Base-by-base conservation (phyloP, 106 monocot species). In the Xerophyta viscosa region DNA sequence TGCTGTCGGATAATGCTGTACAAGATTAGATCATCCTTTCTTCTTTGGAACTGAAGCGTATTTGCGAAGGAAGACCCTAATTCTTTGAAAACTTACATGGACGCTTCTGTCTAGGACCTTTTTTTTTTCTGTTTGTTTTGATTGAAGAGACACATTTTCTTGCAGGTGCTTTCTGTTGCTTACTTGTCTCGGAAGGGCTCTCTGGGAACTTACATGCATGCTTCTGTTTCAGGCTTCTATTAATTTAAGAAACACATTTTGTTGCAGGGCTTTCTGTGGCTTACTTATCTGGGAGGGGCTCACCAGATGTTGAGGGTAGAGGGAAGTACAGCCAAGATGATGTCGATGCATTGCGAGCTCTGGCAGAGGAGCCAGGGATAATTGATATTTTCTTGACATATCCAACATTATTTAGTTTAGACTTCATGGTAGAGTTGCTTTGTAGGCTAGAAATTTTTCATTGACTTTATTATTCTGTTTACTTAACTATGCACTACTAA, bases 381-480 rank as follows among this genome's bases (percentile, higher is more conserved):
- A 37, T 96, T 37, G 96, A 96, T 60, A 71, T 96, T 28, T 96
- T 96, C 56, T 44, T 89, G 41, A 84, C 87, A 93, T 87, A 93
- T 93, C 92, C 92, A 71, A 70, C 4, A 11, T 36, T 49, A 24
- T 22, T 48, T 48, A 14, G 19, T 48, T 48, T n/a, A 6, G 5
- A 33, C 5, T 33, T 33, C 33, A 33, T 33, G 5, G 5, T 33
- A 11, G 33, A 6, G 33, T 33, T 33, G 33, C 33, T 33, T 33
- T 5, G 33, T 46, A 4, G 6, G 19, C 4, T 13, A 13, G 26
- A 52, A 27, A 26, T 22, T 29, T 52, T 14, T 14, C 46, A 3
- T 41, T 14, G 9, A 33, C 20, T 14, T 23, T 28, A 31, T 65
- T 66, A 19, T 17, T 36, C 23, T 23, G 5, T 56, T 44, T 67